Evolutionary conservation across 805 yeast genomes (phyloP).

Genomic region (Starmera dryadoides): DNA sequence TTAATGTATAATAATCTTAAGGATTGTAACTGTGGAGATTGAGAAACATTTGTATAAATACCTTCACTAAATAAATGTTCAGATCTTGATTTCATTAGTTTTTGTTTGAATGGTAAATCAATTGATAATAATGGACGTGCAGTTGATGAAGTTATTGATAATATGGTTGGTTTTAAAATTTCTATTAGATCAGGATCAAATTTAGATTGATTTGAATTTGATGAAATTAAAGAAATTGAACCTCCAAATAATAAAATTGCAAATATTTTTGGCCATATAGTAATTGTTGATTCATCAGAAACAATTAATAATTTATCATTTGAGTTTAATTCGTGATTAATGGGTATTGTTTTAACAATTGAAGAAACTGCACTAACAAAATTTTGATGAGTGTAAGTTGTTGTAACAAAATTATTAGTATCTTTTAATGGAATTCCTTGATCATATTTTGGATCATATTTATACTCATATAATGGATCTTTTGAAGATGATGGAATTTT

Average conservation of each 20-base stretch:
- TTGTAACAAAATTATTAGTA: slow-evolving; percentile 23
- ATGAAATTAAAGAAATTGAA: slow-evolving; percentile 20
- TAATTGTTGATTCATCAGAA: slow-evolving; percentile 22
- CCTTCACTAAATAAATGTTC: slow-evolving; percentile 14
- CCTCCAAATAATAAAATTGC: slow-evolving; percentile 28
- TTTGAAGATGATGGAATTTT: slow-evolving; percentile 4
- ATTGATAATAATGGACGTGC: slow-evolving; percentile 6
- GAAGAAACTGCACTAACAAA: slow-evolving; percentile 49
- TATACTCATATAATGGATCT: slow-evolving; percentile 14
- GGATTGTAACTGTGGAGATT: slow-evolving; percentile 26
- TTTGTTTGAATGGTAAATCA: not conserved
- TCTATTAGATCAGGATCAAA: slow-evolving; percentile 3
- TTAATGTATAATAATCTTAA: slow-evolving; percentile 18
- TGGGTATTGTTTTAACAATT: slow-evolving; percentile 28
- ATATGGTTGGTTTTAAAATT: slow-evolving; percentile 8
- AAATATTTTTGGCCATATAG: slow-evolving; percentile 35
- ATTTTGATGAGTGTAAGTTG: slow-evolving; percentile 42
- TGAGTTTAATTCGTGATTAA: slow-evolving; percentile 27
- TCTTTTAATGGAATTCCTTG: slow-evolving; percentile 24
- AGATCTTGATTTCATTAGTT: slow-evolving; percentile 14
- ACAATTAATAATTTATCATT: slow-evolving; percentile 25
- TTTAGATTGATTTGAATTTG: slow-evolving; percentile 12
- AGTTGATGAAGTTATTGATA: slow-evolving; percentile 1
- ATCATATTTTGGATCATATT: slow-evolving; percentile 23
- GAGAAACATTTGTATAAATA: slow-evolving; percentile 9